Evolutionary conservation across 176 grass and related monocot species (phyloP).

Genomic region (Zizania latifolia): DNA sequence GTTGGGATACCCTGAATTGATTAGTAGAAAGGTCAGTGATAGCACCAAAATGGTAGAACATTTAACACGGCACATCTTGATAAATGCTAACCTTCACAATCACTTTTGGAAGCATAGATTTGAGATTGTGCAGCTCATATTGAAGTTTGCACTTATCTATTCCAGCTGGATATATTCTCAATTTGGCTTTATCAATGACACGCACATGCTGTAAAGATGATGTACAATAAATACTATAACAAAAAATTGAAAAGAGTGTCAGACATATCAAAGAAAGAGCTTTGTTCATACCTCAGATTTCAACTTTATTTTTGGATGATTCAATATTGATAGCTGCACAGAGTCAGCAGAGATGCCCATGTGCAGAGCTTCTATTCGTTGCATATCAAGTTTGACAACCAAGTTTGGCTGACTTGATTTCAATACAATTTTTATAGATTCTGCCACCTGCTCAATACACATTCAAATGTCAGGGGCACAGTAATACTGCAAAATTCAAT

Average conservation of each 20-base stretch:
- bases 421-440: constrained; percentile 56
- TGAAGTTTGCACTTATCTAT: constrained; percentile 67
- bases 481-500: background rate
- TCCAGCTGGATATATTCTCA: constrained; percentile 79
- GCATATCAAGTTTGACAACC: constrained; percentile 70
- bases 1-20: constrained; percentile 76
- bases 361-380: constrained; percentile 53
- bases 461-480: constrained; percentile 14
- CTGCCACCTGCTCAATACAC: constrained; percentile 44
- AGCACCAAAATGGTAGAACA: background rate
- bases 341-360: constrained; percentile 59
- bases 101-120: constrained; percentile 78
- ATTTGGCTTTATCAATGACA: constrained; percentile 46
- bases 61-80: background rate
- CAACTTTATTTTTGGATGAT: constrained; percentile 86
- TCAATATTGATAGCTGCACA: constrained; percentile 75
- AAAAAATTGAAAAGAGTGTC: background rate
- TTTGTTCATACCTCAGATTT: constrained; percentile 65
- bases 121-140: constrained; percentile 68
- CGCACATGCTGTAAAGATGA: constrained; percentile 57
- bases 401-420: constrained; percentile 65
- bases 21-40: constrained; percentile 20
- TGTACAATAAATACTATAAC: background rate
- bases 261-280: constrained; percentile 2
- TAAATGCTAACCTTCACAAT: constrained; percentile 73